A percentile compares a stretch with the other conserved stretches of the same genome.
Evolutionary conservation across 352 stramenopile species (phyloP).

Genomic region (Pythium brachiatum): DNA sequence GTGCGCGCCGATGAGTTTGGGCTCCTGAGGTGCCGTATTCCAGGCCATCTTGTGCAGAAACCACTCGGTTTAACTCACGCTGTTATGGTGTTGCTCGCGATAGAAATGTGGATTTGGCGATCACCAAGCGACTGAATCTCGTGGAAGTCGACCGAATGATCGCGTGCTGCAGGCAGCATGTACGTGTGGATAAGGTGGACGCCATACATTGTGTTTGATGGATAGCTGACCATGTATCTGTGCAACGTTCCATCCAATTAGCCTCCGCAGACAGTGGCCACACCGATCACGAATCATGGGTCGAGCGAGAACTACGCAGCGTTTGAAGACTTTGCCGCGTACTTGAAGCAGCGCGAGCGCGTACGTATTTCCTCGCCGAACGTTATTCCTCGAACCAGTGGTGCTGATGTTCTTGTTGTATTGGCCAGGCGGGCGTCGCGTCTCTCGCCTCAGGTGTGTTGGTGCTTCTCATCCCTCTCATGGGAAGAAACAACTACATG

Average conservation of each 20-base stretch:
- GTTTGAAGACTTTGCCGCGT: slow-evolving; percentile 50
- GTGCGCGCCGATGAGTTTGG: slow-evolving; percentile 39
- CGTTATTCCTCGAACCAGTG: too few species aligned
- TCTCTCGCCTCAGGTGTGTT: slow-evolving; percentile 40
- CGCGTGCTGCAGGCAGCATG: slow-evolving; percentile 43
- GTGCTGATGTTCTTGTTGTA: not conserved
- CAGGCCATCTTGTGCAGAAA: too few species aligned
- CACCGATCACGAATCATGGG: slow-evolving; percentile 27
- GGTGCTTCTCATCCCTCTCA: slow-evolving; percentile 53
- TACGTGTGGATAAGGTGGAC: slow-evolving; percentile 17
- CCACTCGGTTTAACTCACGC: too few species aligned
- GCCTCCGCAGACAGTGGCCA: slow-evolving; percentile 52
- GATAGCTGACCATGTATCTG: too few species aligned
- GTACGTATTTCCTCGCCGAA: too few species aligned
- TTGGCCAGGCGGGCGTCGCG: slow-evolving; percentile 51
- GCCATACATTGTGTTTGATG: not conserved
- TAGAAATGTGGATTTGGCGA: slow-evolving; percentile 43
- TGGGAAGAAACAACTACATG: slow-evolving; percentile 34
- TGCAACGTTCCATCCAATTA: slow-evolving; percentile 17
- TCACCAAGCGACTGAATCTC: slow-evolving; percentile 61
- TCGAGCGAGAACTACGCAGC: slow-evolving; percentile 14
- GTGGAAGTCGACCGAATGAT: slow-evolving; percentile 59
- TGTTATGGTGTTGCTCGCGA: not conserved
- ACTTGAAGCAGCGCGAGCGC: slow-evolving; percentile 50
- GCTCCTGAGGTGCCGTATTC: slow-evolving; percentile 38